phyloP scores from a whole-genome alignment of 2,329 filamentous ascomycete species.

The Neofusicoccum sp. region DNA sequence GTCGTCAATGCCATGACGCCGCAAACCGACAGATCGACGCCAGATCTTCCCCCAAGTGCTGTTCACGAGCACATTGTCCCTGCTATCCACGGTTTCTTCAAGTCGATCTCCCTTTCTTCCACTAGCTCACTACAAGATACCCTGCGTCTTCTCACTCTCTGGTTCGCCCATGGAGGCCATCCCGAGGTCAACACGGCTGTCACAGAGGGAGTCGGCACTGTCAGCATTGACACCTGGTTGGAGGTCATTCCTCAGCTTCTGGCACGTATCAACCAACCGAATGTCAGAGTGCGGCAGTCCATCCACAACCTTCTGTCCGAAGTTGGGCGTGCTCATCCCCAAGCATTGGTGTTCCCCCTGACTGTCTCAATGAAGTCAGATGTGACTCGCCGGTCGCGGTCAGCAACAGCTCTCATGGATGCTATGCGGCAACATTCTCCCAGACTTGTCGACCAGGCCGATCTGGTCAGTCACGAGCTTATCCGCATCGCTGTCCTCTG shows the following conservation, averaged over 20 bases:
- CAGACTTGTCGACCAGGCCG: slow-evolving; percentile 89
- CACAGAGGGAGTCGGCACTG: slow-evolving; percentile 83
- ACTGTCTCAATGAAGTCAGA: slow-evolving; percentile 98
- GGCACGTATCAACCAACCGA: slow-evolving; percentile 94
- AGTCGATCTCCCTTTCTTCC: slow-evolving; percentile 87
- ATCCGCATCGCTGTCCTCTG: slow-evolving; percentile 95
- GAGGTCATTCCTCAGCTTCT: slow-evolving; percentile 98
- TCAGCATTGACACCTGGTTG: slow-evolving; percentile 97
- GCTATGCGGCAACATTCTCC: slow-evolving; percentile 95
- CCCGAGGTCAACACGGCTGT: slow-evolving; percentile 85
- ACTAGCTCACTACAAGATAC: slow-evolving; percentile 96
- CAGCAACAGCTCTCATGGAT: slow-evolving; percentile 92
- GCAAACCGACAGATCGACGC: slow-evolving; percentile 59
- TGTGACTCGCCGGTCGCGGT: slow-evolving; percentile 77
- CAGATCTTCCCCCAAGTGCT: slow-evolving; percentile 62
- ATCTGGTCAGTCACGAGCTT: slow-evolving; percentile 91
- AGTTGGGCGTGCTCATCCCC: slow-evolving; percentile 89
- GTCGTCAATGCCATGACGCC: slow-evolving; percentile 81
- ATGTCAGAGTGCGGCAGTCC: slow-evolving; percentile 79
- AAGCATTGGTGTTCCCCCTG: slow-evolving; percentile 93
- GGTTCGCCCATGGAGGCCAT: slow-evolving; percentile 91
- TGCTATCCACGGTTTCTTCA: slow-evolving; percentile 93
- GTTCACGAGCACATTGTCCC: slow-evolving; percentile 89
- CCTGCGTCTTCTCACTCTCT: slow-evolving; percentile 84
- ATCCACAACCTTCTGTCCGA: slow-evolving; percentile 91